These are phyloP conservation scores for Aspergillus caelatus DNA, from an alignment of 2,329 filamentous ascomycete species.

Conservation along the genomic window DNA sequence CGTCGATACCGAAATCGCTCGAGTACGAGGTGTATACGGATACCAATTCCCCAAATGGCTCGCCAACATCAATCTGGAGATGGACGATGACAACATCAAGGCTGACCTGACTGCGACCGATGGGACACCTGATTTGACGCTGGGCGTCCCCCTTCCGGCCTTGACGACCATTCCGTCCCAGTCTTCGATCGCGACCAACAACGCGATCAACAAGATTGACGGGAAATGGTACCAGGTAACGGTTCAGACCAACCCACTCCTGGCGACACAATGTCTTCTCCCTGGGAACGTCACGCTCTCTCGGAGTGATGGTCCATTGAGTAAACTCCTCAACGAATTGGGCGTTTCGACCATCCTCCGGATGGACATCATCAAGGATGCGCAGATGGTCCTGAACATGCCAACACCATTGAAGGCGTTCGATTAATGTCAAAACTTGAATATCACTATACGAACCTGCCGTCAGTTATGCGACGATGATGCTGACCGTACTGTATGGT, in stretches of 20 bases:
- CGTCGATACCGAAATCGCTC: slow-evolving; percentile 3
- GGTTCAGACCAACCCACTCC: neutral
- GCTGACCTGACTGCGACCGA: neutral
- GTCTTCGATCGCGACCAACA: neutral
- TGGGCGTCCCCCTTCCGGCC: neutral
- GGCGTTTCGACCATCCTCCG: neutral
- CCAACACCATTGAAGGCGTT: neutral
- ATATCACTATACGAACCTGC: neutral
- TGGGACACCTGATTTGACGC: slow-evolving; percentile 4
- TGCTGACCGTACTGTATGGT: no score
- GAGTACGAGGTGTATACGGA: slow-evolving; percentile 3
- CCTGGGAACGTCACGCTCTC: neutral
- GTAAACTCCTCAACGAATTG: neutral
- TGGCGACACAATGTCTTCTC: neutral
- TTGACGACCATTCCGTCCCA: neutral
- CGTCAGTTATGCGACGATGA: no score
- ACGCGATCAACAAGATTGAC: neutral
- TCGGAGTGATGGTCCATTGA: neutral
- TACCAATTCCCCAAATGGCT: slow-evolving; percentile 6
- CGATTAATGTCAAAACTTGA: neutral
- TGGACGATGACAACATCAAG: slow-evolving; percentile 2
- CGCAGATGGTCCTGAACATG: neutral
- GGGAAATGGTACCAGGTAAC: neutral
- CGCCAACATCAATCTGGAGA: slow-evolving; percentile 4
- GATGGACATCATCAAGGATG: neutral